Conservation (phyloP, 495 filamentous ascomycete genomes). For the Astrothelium subdiscretum region DNA sequence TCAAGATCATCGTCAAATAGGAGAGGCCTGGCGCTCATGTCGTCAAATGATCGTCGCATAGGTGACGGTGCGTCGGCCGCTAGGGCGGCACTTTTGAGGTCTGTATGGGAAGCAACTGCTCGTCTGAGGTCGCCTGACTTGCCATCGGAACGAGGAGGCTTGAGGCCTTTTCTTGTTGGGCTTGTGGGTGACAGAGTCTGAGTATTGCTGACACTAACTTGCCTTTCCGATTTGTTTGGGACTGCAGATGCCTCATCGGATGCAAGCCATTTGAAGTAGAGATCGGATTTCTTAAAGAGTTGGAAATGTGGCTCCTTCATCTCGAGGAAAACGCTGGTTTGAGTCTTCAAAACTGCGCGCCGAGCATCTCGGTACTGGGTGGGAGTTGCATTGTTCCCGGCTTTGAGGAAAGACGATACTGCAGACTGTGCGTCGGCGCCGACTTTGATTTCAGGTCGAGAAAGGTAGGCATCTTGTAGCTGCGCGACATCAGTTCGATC, state of each 20-base stretch:
- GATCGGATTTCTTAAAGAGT: constrained; percentile 78
- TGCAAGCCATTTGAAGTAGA: constrained; percentile 91
- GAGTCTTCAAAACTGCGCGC: constrained; percentile 66
- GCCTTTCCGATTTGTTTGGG: constrained; percentile 10
- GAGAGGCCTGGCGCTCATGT: constrained; percentile 41
- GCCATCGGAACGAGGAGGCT: constrained; percentile 6
- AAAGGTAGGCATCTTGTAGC: constrained; percentile 82
- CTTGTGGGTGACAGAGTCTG: constrained; percentile 10
- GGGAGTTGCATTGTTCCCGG: constrained; percentile 60
- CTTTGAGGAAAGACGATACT: constrained; percentile 67
- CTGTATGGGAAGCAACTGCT: constrained; percentile 46
- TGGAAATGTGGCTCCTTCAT: constrained; percentile 70
- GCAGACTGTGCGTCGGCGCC: constrained; percentile 51
- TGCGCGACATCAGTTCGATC: constrained; percentile 80
- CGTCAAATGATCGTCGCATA: constrained; percentile 44
- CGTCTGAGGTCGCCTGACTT: constrained; percentile 39
- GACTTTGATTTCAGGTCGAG: constrained; percentile 68
- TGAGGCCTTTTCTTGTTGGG: constrained; percentile 6
- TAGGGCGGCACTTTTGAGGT: constrained; percentile 36
- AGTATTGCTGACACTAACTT: background rate
- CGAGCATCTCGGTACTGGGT: constrained; percentile 76
- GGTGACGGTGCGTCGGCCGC: constrained; percentile 24
- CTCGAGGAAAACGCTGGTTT: constrained; percentile 70
- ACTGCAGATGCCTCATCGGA: constrained; percentile 55
- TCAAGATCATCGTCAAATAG: constrained; percentile 59